These are phyloP conservation scores for Microbotryum lychnidis-dioicae DNA, from an alignment of 1,284 basidiomycete genomes.

Conservation along the genomic window DNA sequence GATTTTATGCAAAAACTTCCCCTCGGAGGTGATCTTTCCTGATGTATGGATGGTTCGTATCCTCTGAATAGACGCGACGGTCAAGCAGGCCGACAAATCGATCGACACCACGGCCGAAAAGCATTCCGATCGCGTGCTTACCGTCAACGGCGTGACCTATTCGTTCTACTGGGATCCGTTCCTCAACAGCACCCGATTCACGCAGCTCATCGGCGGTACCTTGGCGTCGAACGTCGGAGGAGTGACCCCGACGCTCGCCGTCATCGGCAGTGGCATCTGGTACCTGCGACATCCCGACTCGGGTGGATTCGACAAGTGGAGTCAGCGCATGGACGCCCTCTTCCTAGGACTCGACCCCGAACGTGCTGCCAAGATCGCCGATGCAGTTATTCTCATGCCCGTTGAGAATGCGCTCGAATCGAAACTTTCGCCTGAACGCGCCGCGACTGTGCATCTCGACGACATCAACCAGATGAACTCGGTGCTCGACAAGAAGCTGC, in stretches of 20 bases:
- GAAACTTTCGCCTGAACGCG: slow-evolving; percentile 57
- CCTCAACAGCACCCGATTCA: slow-evolving; percentile 58
- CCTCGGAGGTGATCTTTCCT: background rate
- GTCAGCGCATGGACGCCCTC: slow-evolving; percentile 57
- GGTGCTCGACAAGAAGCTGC: slow-evolving; percentile 55
- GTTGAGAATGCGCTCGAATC: slow-evolving; percentile 57
- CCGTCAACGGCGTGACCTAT: slow-evolving; percentile 40
- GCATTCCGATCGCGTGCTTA: slow-evolving; percentile 49
- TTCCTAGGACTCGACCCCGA: slow-evolving; percentile 41
- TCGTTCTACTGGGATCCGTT: slow-evolving; percentile 47
- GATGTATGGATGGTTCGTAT: background rate
- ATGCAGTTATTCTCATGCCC: slow-evolving; percentile 65
- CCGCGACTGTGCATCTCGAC: slow-evolving; percentile 36
- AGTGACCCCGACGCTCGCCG: slow-evolving; percentile 53
- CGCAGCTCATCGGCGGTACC: slow-evolving; percentile 39
- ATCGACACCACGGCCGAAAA: slow-evolving; percentile 51
- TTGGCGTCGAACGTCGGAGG: slow-evolving; percentile 23
- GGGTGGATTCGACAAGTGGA: slow-evolving; percentile 68
- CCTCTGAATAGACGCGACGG: slow-evolving; percentile 26
- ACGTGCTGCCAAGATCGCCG: slow-evolving; percentile 51
- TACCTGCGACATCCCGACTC: slow-evolving; percentile 65
- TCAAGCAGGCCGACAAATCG: slow-evolving; percentile 46
- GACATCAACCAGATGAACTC: slow-evolving; percentile 54
- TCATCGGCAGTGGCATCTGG: slow-evolving; percentile 79
- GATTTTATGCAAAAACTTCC: slow-evolving; percentile 38